Base-by-base conservation (phyloP, 345 rosid species). In the Sonneratia alba region DNA sequence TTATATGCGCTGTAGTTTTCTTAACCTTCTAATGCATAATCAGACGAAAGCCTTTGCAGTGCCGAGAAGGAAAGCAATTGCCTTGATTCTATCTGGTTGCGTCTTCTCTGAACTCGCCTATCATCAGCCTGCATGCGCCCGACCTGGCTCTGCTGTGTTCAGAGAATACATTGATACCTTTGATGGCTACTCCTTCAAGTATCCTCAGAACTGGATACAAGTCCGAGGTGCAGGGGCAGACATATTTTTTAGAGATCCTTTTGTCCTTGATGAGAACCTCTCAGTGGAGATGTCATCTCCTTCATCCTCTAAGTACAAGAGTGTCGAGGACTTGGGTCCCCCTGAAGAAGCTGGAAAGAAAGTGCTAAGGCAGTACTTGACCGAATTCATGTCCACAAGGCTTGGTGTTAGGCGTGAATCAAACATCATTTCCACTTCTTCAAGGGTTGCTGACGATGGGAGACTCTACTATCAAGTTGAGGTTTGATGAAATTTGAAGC, bases 301-400 rank as follows among this genome's bases (percentile, higher is more conserved):
- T 67, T 94, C 98, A 21, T 94, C 98, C 11, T 94, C 98, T 53
- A 85, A 59, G 22, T 91, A 91, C 72, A 80, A 78, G 80, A 87
- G 87, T 7, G 88, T 91, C n/a, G 88, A 87, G 65, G 97, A 94
- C 77, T 79, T 94, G 82, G 98, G 98, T 19, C 80, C 92, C 0
- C 97, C 93, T 6, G 75, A 86, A 71, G 97, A 94, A 72, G 97
- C 97, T 59, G 99, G 85, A 49, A 85, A 84, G 85, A 87, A 77
- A 81, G 92, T 90, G 42, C 86, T 94, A 27, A 83, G 78, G 80
- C 96, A 94, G 86, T 91, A 87, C 80, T 81, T 94, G 84, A 94
- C 93, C 24, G 96, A 94, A 86, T 90, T 94, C 79, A 94, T 94
- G 98, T 94, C 98, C 37, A 94, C 98, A 49, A 84, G 98, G 72